phyloP scores from a whole-genome alignment of 2,329 filamentous ascomycete genomes.

The Thermothelomyces thermophilus region DNA sequence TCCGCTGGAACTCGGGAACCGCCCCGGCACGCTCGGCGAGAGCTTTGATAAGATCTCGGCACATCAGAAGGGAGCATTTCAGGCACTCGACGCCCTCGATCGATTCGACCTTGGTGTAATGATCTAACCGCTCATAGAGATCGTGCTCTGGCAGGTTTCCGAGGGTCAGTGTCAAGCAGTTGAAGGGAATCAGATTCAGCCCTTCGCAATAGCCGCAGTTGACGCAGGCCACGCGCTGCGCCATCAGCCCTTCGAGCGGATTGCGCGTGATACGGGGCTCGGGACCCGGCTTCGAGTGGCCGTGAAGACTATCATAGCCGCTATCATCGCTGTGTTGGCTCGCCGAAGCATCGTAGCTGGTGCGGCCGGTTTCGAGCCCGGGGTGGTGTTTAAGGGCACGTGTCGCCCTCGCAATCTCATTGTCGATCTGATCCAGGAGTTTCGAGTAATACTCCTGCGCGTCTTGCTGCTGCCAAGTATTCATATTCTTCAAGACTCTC shows the following conservation, averaged over 20 bases:
- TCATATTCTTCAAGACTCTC: constrained; percentile 78
- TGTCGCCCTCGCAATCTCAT: constrained; percentile 56
- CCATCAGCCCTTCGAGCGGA: constrained; percentile 79
- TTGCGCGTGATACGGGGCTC: constrained; percentile 49
- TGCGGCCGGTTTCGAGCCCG: constrained; percentile 36
- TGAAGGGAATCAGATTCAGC: constrained; percentile 85
- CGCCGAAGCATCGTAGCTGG: constrained; percentile 36
- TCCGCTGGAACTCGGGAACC: constrained; percentile 44
- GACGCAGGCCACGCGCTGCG: constrained; percentile 83
- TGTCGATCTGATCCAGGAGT: constrained; percentile 76
- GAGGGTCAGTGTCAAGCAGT: constrained; percentile 81
- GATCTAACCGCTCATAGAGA: constrained; percentile 71
- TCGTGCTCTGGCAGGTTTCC: constrained; percentile 59
- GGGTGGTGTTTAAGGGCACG: constrained; percentile 29
- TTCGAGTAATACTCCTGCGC: constrained; percentile 96
- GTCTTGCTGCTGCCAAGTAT: constrained; percentile 92
- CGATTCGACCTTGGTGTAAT: constrained; percentile 75
- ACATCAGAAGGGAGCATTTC: constrained; percentile 74
- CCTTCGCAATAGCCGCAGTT: constrained; percentile 82
- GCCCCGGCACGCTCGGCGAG: constrained; percentile 40
- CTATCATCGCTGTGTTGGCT: constrained; percentile 52
- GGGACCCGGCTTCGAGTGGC: constrained; percentile 31
- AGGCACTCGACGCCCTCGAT: constrained; percentile 88
- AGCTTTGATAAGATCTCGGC: constrained; percentile 41
- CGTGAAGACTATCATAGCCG: constrained; percentile 45